A percentile compares a stretch with the other conserved stretches of the same genome.
Conservation (phyloP, 2,329 filamentous ascomycete species). For the Aspergillus texensis region DNA sequence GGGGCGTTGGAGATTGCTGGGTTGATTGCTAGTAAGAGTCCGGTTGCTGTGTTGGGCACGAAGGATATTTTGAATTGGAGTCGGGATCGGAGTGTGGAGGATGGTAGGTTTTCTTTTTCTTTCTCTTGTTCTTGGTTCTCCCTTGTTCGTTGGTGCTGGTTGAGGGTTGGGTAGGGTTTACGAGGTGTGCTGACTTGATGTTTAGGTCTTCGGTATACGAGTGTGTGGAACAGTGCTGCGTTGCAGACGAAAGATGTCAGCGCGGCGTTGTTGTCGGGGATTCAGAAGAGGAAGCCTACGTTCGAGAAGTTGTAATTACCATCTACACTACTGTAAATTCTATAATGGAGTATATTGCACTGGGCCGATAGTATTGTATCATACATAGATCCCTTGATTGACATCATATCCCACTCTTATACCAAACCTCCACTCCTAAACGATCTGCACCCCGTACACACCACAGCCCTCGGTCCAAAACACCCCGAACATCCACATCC, state of each 20-base stretch:
- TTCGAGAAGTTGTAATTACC: constrained; percentile 75
- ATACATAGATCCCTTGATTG: neutral
- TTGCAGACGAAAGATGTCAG: constrained; percentile 79
- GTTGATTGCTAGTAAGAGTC: constrained; percentile 77
- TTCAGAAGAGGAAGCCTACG: constrained; percentile 76
- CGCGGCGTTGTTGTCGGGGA: constrained; percentile 71
- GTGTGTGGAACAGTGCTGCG: constrained; percentile 83
- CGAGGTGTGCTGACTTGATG: neutral
- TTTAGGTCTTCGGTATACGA: constrained; percentile 75
- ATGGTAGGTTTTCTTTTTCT: constrained; percentile 58
- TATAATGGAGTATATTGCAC: neutral
- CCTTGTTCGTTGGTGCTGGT: neutral
- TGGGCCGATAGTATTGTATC: neutral
- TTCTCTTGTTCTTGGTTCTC: neutral
- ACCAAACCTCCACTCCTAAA: neutral
- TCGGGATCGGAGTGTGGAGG: constrained; percentile 74
- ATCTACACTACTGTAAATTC: neutral
- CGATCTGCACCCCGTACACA: neutral
- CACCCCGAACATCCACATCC: neutral
- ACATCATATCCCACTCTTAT: neutral
- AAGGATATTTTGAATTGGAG: constrained; percentile 85
- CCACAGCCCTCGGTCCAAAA: neutral
- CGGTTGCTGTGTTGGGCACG: constrained; percentile 82
- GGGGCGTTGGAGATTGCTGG: constrained; percentile 66
- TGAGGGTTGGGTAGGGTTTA: neutral